Conservation (phyloP, 2,329 filamentous ascomycete genomes). For the Niveomyces coronatus region DNA sequence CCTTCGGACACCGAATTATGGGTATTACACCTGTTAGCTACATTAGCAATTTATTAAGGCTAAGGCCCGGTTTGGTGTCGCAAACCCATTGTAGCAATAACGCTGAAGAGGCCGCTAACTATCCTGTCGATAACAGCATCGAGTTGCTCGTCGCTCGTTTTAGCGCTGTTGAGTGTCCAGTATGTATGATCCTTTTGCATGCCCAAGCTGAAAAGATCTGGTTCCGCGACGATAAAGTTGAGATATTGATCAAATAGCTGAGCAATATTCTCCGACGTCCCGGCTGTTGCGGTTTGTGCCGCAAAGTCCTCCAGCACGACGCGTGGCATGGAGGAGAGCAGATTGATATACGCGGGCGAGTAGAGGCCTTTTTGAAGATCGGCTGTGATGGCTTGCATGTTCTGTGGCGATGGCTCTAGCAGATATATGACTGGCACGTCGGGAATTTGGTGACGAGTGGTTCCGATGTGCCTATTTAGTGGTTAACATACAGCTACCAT, state of each 20-base stretch:
- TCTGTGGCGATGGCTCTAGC: conserved; percentile 76
- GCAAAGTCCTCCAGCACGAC: conserved; percentile 92
- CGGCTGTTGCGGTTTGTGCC: conserved; percentile 70
- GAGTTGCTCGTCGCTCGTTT: conserved; percentile 81
- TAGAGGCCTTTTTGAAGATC: conserved; percentile 86
- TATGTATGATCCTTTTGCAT: conserved; percentile 88
- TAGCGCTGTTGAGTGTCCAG: conserved; percentile 89
- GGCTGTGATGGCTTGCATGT: conserved; percentile 70
- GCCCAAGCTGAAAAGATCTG: conserved; percentile 87
- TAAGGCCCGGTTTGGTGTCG: background rate
- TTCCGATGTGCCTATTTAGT: conserved; percentile 61
- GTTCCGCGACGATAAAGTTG: conserved; percentile 93
- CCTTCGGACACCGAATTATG: conserved; percentile 89
- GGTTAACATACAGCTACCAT: background rate
- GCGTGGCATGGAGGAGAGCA: conserved; percentile 84
- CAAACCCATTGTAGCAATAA: conserved; percentile 93
- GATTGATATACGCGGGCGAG: conserved; percentile 91
- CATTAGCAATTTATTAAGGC: background rate
- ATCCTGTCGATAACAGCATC: conserved; percentile 82
- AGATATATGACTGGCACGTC: conserved; percentile 95
- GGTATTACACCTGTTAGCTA: conserved; percentile 65
- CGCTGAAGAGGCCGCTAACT: conserved; percentile 93
- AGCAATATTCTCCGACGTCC: conserved; percentile 79
- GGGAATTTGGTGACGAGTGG: conserved; percentile 77
- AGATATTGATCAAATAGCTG: conserved; percentile 95